Conservation (phyloP, 768 basidiomycete species). For the Leccinum truebloodii region DNA sequence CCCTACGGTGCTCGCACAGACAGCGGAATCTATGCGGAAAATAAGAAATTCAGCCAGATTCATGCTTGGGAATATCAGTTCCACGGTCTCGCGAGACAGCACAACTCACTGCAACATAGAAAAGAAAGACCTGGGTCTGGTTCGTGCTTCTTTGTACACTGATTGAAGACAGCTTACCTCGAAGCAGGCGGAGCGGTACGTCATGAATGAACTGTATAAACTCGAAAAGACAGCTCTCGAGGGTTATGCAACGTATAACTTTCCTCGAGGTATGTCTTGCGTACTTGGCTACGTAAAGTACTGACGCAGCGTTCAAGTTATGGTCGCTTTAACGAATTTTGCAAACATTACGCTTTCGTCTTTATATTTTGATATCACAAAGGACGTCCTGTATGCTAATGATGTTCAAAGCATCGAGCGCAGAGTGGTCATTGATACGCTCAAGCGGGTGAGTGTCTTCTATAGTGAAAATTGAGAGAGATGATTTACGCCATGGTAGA, state of each 20-base stretch:
- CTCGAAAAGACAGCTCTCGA: constrained; percentile 68
- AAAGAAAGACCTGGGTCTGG: constrained; percentile 59
- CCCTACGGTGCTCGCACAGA: constrained; percentile 70
- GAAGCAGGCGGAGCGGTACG: constrained; percentile 74
- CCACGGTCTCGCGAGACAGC: constrained; percentile 14
- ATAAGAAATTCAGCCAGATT: constrained; percentile 87
- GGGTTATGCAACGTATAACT: constrained; percentile 74
- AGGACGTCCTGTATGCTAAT: constrained; percentile 87
- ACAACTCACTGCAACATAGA: constrained; percentile 9
- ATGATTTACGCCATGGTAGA: constrained; percentile 38
- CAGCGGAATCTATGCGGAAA: constrained; percentile 75
- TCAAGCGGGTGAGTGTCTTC: constrained; percentile 56
- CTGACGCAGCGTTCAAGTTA: constrained; percentile 48
- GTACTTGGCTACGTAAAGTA: not conserved
- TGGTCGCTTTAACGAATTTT: constrained; percentile 72
- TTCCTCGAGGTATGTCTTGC: constrained; percentile 66
- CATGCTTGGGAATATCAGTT: constrained; percentile 75
- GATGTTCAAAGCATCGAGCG: constrained; percentile 51
- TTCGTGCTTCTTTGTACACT: constrained; percentile 36
- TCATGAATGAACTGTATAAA: constrained; percentile 80
- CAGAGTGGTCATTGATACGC: constrained; percentile 64
- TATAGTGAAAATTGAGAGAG: not conserved
- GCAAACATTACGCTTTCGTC: constrained; percentile 84
- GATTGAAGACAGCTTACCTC: constrained; percentile 8
- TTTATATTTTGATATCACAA: constrained; percentile 89